Percentiles rank a stretch among this genome's conserved stretches.
phyloP scores from a whole-genome alignment of 148 eudicot genomes.

The Cornus controversa region DNA sequence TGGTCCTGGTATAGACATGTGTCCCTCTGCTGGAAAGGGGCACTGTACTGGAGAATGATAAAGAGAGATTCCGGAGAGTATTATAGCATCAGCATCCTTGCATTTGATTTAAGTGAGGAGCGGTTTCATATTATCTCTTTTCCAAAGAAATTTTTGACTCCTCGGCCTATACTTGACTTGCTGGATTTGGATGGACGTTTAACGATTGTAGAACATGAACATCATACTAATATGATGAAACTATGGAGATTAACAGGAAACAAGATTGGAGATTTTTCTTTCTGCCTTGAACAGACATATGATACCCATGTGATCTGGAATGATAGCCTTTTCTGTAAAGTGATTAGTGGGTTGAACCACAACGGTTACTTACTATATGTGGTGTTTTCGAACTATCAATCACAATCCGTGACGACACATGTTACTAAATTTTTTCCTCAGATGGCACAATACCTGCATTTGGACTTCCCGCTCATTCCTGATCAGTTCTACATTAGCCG shows the following conservation, averaged over 20 bases:
- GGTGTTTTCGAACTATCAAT: background rate
- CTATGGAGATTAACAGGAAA: conserved; percentile 4
- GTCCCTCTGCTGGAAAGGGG: background rate
- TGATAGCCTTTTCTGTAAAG: background rate
- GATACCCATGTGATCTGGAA: conserved; percentile 10
- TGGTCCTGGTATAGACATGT: too few relatives aligned
- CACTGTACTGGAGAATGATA: conserved; percentile 4
- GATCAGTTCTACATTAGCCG: background rate
- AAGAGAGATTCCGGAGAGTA: too few relatives aligned
- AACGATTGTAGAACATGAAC: background rate
- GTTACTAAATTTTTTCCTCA: conserved; percentile 2
- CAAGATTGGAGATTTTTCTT: too few relatives aligned
- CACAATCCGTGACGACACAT: background rate
- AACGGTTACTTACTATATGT: conserved; percentile 5
- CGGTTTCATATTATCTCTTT: background rate
- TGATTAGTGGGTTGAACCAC: background rate
- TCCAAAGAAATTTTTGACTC: background rate
- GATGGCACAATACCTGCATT: background rate
- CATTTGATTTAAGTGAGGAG: conserved; percentile 1
- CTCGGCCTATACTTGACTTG: too few relatives aligned
- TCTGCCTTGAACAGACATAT: background rate
- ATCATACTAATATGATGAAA: background rate
- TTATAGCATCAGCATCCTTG: background rate
- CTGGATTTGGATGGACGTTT: background rate
- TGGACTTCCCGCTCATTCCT: background rate